phyloP scores from a whole-genome alignment of 176 grass and related monocot species.

The Cymbopogon citratus region DNA sequence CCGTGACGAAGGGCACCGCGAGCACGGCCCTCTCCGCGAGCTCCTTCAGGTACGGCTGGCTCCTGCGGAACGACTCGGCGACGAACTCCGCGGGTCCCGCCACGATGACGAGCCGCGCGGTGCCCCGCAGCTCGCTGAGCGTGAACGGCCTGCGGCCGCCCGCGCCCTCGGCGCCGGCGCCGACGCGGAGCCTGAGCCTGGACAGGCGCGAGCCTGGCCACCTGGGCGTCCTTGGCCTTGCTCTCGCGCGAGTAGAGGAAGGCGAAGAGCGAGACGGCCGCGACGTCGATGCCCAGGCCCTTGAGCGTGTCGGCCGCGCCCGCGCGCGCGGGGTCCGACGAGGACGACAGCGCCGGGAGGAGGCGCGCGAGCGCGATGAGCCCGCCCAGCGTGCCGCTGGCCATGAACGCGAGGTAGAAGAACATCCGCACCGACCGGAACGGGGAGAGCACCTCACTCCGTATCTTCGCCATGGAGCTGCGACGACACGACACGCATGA shows the following conservation, averaged over 20 bases:
- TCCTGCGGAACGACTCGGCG: constrained; percentile 60
- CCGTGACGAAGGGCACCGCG: constrained; percentile 64
- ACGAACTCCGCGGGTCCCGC: constrained; percentile 64
- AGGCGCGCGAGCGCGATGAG: constrained; percentile 69
- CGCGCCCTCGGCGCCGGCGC: background rate
- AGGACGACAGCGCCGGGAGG: constrained; percentile 41
- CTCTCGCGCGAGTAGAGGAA: constrained; percentile 84
- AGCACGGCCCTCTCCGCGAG: constrained; percentile 79
- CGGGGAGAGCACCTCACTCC: constrained; percentile 89
- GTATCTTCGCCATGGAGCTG: constrained; percentile 75
- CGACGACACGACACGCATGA: background rate
- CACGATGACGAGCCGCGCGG: constrained; percentile 77
- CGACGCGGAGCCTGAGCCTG: constrained; percentile 58
- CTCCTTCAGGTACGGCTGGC: constrained; percentile 53
- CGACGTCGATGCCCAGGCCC: constrained; percentile 77
- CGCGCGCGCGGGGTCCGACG: constrained; percentile 29
- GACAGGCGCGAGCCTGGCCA: constrained; percentile 72
- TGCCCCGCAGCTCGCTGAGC: constrained; percentile 67
- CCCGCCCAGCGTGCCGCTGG: constrained; percentile 55
- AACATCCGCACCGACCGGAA: constrained; percentile 89
- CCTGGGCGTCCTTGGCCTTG: constrained; percentile 70
- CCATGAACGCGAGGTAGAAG: constrained; percentile 94
- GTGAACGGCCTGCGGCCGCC: constrained; percentile 35
- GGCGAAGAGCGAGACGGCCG: constrained; percentile 62
- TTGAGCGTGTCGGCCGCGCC: constrained; percentile 43